These are phyloP conservation scores for Aspergillus sp. DNA, from an alignment of 2,329 filamentous ascomycete species.

Conservation along the genomic window DNA sequence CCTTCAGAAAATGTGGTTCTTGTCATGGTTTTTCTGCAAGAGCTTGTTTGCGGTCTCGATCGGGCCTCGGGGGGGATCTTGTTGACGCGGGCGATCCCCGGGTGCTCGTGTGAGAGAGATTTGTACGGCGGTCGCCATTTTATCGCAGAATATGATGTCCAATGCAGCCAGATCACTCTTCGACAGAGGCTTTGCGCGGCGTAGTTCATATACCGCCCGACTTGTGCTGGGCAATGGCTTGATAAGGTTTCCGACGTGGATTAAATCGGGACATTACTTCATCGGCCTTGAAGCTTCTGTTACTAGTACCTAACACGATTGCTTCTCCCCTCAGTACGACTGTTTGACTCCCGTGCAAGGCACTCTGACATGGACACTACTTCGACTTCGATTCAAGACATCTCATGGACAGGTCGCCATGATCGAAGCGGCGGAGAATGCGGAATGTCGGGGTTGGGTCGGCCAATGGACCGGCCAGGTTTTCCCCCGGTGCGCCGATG, in stretches of 20 bases:
- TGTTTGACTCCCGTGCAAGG: too few relatives aligned
- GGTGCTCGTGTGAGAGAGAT: background rate
- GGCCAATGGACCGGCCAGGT: conserved; percentile 27
- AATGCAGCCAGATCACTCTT: too few relatives aligned
- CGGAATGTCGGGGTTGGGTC: conserved; percentile 27
- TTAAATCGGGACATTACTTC: too few relatives aligned
- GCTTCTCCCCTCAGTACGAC: too few relatives aligned
- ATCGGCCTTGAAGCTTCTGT: too few relatives aligned
- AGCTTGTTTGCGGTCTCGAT: background rate
- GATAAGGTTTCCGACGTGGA: too few relatives aligned
- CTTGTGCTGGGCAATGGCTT: too few relatives aligned
- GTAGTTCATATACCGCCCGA: conserved; percentile 21
- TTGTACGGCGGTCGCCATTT: background rate
- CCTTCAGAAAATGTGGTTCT: background rate
- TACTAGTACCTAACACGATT: too few relatives aligned
- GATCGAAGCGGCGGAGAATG: conserved; percentile 47
- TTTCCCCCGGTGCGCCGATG: conserved; percentile 33
- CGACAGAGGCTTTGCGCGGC: too few relatives aligned
- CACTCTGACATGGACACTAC: too few relatives aligned
- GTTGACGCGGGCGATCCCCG: background rate
- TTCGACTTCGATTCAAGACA: conserved; percentile 48
- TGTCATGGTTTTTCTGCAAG: background rate
- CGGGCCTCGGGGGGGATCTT: background rate
- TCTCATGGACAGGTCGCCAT: too few relatives aligned
- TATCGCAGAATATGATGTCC: background rate